Percentiles rank a stretch among this genome's conserved stretches.
These are phyloP conservation scores for Sporisorium sorghi DNA, from an alignment of 1,284 basidiomycete species.

Conservation along the genomic window DNA sequence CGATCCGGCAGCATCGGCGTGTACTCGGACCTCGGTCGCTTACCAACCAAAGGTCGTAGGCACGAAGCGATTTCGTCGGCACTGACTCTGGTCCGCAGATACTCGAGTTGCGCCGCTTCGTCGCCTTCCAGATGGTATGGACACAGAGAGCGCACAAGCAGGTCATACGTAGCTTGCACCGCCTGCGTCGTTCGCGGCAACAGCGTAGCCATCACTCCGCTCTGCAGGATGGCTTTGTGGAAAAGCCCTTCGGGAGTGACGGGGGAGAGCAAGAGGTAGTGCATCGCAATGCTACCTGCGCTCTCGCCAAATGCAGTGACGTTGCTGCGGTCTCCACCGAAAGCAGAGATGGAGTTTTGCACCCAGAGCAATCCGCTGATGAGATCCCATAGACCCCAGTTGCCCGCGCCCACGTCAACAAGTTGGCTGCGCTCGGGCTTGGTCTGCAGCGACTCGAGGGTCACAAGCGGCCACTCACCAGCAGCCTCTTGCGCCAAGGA, in stretches of 20 bases:
- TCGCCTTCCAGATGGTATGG: slow-evolving; percentile 32
- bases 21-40: slow-evolving; percentile 45
- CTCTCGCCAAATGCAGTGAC: slow-evolving; percentile 63
- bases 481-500: slow-evolving; percentile 67
- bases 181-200: slow-evolving; percentile 42
- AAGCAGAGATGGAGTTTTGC: slow-evolving; percentile 75
- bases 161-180: slow-evolving; percentile 46
- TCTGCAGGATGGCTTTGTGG: slow-evolving; percentile 46
- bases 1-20: slow-evolving; percentile 12
- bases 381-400: slow-evolving; percentile 77
- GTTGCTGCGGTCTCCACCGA: slow-evolving; percentile 77
- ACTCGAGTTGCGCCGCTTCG: slow-evolving; percentile 32
- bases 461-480: slow-evolving; percentile 38
- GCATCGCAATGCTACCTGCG: slow-evolving; percentile 54
- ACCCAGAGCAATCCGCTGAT: slow-evolving; percentile 74
- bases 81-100: slow-evolving; percentile 26
- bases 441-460: slow-evolving; percentile 14
- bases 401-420: slow-evolving; percentile 59
- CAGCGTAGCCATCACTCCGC: slow-evolving; percentile 41
- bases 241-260: slow-evolving; percentile 40
- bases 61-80: slow-evolving; percentile 33
- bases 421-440: slow-evolving; percentile 6
- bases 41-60: slow-evolving; percentile 32
- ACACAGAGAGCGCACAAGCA: slow-evolving; percentile 22
- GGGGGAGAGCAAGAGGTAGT: slow-evolving; percentile 41